Conservation (phyloP, 2,329 filamentous ascomycete genomes). For the Remersonia thermophila region DNA sequence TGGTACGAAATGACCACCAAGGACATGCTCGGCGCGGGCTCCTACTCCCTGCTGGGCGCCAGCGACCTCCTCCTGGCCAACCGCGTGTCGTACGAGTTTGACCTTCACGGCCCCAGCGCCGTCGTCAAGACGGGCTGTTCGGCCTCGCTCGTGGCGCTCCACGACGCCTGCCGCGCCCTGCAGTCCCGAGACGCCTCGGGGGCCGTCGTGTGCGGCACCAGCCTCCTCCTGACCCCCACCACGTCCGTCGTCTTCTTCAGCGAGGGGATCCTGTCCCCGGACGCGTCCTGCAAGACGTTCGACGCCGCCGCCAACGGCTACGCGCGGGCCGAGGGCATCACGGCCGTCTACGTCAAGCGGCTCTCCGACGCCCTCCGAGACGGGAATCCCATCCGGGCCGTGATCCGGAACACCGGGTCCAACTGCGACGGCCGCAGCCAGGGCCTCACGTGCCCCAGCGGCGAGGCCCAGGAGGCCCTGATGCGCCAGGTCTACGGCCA, state of each 20-base stretch:
- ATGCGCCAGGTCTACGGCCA: slow-evolving; percentile 6
- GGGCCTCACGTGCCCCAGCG: slow-evolving; percentile 5
- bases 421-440: slow-evolving; percentile 11
- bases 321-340: slow-evolving; percentile 36
- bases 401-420: slow-evolving; percentile 22
- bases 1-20: slow-evolving; percentile 22
- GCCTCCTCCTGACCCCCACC: slow-evolving; percentile 1
- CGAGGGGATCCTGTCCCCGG: slow-evolving; percentile 1
- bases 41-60: slow-evolving; percentile 18
- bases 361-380: slow-evolving; percentile 17
- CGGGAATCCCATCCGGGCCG: slow-evolving; percentile 18
- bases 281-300: slow-evolving; percentile 1
- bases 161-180: slow-evolving; percentile 20
- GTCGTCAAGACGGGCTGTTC: slow-evolving; percentile 26
- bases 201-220: slow-evolving; percentile 24
- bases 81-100: slow-evolving; percentile 26
- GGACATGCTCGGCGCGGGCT: slow-evolving; percentile 15
- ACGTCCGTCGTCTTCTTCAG: neutral
- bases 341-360: slow-evolving; percentile 15
- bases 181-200: slow-evolving; percentile 20
- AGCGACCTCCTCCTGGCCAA: slow-evolving; percentile 23
- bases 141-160: slow-evolving; percentile 23
- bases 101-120: slow-evolving; percentile 24
- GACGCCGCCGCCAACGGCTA: slow-evolving; percentile 32
- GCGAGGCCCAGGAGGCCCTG: slow-evolving; percentile 5